phyloP scores from a whole-genome alignment of 2,329 filamentous ascomycete genomes.

The Trichoderma arundinaceum region DNA sequence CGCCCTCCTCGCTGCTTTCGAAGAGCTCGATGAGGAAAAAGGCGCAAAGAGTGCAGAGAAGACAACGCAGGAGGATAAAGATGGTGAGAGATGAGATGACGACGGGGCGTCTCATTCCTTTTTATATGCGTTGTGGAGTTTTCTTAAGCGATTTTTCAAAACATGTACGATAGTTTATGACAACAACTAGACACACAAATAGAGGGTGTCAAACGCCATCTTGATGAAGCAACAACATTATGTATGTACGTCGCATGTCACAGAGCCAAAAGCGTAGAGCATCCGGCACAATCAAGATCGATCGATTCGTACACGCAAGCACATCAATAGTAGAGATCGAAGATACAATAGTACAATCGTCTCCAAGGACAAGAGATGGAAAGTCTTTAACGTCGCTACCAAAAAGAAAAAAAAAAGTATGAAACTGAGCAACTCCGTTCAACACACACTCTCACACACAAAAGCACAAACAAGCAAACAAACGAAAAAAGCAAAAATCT shows the following conservation, averaged over 20 bases:
- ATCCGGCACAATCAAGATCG: not conserved
- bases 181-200: no score
- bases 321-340: not conserved
- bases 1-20: constrained; percentile 57
- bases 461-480: not conserved
- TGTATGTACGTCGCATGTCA: no score
- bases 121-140: not conserved
- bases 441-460: not conserved
- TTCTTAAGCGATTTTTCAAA: not conserved
- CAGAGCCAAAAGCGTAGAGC: not conserved
- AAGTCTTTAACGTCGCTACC: constrained; percentile 15
- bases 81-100: constrained; percentile 19
- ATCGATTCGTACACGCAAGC: not conserved
- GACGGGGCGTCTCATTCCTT: not conserved
- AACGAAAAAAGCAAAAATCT: constrained; percentile 7
- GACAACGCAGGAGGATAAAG: constrained; percentile 1
- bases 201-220: no score
- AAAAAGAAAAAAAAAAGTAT: not conserved
- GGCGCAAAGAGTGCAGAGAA: not conserved
- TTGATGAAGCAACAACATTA: no score
- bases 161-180: no score
- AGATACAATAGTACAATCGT: not conserved
- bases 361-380: constrained; percentile 7
- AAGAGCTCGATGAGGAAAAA: constrained; percentile 36
- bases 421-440: constrained; percentile 4